Evolutionary conservation across 192 early-diverging fungal species (phyloP).

Genomic region (Phycomyces blakesleeanus): DNA sequence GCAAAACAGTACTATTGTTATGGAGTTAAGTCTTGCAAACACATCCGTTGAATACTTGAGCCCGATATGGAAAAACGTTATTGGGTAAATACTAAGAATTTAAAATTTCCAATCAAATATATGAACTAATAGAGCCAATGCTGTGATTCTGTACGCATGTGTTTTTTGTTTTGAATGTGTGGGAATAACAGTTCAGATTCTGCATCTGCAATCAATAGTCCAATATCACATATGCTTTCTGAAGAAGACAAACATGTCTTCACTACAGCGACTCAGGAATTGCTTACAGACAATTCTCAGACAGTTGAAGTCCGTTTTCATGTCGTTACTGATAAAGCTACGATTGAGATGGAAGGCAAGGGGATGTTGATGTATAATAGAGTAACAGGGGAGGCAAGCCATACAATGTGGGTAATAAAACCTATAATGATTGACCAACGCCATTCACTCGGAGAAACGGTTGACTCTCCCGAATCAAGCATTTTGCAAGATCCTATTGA

Average conservation of each 20-base stretch:
- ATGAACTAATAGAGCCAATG: conserved; percentile 11
- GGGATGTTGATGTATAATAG: conserved; percentile 80
- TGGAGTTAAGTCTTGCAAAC: conserved; percentile 65
- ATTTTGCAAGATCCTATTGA: no score
- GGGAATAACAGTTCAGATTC: conserved; percentile 40
- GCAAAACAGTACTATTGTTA: conserved; percentile 70
- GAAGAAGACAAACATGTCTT: conserved; percentile 61
- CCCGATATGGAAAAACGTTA: conserved; percentile 62
- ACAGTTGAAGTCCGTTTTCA: conserved; percentile 67
- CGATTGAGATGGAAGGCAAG: conserved; percentile 66
- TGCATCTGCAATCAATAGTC: conserved; percentile 40
- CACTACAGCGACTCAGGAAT: conserved; percentile 47
- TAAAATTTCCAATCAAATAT: no score
- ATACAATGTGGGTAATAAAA: conserved; percentile 76
- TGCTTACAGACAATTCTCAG: conserved; percentile 52
- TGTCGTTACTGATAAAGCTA: conserved; percentile 25
- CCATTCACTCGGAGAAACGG: conserved; percentile 16
- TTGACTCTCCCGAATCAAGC: neutral
- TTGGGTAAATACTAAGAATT: conserved; percentile 55
- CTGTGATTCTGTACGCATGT: neutral
- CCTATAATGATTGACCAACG: conserved; percentile 40
- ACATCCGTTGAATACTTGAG: conserved; percentile 60
- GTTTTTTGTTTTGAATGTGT: conserved; percentile 8
- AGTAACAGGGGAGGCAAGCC: conserved; percentile 55
- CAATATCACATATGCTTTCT: conserved; percentile 52